phyloP scores from a whole-genome alignment of 305 asterid genomes.

The Nicotiana rustica region DNA sequence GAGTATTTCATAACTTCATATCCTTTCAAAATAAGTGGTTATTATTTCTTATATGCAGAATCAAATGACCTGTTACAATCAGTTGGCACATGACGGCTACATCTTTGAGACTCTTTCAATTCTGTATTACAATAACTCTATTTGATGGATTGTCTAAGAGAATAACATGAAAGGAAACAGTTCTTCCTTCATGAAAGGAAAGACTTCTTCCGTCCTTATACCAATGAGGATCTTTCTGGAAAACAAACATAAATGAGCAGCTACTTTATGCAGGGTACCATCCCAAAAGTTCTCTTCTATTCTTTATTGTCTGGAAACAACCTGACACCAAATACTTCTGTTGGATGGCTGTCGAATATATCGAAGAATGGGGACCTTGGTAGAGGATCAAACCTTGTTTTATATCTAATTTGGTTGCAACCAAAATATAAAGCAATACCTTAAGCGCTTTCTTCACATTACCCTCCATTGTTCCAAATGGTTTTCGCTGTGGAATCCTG shows the following conservation, averaged over 20 bases:
- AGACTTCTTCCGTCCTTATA: background rate
- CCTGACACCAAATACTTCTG: background rate
- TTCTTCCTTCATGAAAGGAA: background rate
- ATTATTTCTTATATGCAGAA: conserved; percentile 4
- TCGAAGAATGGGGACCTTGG: background rate
- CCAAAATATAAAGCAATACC: conserved; percentile 50
- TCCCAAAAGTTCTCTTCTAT: background rate
- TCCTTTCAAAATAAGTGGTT: background rate
- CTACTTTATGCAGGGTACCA: background rate
- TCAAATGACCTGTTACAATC: background rate
- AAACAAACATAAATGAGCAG: background rate
- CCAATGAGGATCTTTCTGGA: background rate
- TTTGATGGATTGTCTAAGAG: background rate
- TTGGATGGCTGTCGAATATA: background rate
- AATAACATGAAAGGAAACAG: background rate
- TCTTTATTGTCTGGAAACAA: background rate
- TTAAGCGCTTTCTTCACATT: conserved; percentile 91
- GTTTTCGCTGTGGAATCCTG: conserved; percentile 96
- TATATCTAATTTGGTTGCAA: background rate
- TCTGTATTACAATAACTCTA: background rate
- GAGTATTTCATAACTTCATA: background rate
- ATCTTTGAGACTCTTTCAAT: conserved; percentile 15
- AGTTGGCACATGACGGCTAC: background rate
- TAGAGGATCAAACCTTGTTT: background rate
- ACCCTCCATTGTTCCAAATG: conserved; percentile 98